These are phyloP conservation scores for Erodium texanum DNA, from an alignment of 441 rosid genomes.

Conservation along the genomic window DNA sequence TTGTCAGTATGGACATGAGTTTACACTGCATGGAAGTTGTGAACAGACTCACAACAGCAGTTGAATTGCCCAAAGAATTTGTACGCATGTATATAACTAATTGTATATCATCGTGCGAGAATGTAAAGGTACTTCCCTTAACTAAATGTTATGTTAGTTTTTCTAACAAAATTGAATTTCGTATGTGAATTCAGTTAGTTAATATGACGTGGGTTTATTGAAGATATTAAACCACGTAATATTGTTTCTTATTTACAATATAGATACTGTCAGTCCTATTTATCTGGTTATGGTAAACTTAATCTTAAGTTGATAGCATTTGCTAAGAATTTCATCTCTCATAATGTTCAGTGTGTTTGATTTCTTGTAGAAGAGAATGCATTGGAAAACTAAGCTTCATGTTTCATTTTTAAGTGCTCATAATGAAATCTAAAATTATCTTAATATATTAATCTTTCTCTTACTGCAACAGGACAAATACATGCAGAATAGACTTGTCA, in stretches of 20 bases:
- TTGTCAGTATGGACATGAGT: slow-evolving; percentile 94
- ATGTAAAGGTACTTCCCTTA: slow-evolving; percentile 54
- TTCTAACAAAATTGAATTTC: neutral
- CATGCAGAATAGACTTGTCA: slow-evolving; percentile 97
- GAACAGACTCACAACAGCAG: slow-evolving; percentile 90
- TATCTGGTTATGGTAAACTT: neutral
- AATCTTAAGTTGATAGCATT: neutral
- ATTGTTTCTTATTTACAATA: neutral
- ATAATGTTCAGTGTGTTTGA: neutral
- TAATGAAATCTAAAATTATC: neutral
- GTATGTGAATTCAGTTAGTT: neutral
- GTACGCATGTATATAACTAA: slow-evolving; percentile 82
- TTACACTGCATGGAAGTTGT: slow-evolving; percentile 98
- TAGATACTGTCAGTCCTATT: neutral
- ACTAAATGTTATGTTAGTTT: neutral
- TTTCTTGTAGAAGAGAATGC: neutral
- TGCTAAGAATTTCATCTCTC: no score
- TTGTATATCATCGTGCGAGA: slow-evolving; percentile 89
- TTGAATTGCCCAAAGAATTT: slow-evolving; percentile 86
- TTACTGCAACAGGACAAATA: slow-evolving; percentile 72
- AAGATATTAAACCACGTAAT: neutral
- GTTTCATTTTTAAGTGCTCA: neutral
- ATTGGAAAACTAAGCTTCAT: neutral
- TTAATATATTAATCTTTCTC: neutral
- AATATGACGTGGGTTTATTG: neutral